A percentile compares a stretch with the other conserved stretches of the same genome.
These are phyloP conservation scores for Carnegiea gigantea DNA, from an alignment of 179 eudicot species.

Conservation along the genomic window DNA sequence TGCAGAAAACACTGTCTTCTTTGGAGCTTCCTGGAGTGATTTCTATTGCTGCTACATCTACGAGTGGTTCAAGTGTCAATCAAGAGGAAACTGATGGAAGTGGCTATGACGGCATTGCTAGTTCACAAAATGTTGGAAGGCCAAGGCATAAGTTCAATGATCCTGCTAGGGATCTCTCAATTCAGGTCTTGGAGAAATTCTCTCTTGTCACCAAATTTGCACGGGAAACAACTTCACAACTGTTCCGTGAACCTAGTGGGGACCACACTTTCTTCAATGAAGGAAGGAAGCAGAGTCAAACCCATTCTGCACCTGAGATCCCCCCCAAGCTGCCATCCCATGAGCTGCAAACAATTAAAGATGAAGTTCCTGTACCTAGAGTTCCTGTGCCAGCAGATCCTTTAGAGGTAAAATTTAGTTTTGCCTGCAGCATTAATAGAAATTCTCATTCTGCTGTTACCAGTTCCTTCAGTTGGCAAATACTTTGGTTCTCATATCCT, in stretches of 20 bases:
- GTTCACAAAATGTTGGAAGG: slow-evolving; percentile 46
- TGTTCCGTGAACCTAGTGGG: slow-evolving; percentile 65
- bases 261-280: slow-evolving; percentile 54
- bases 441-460: too few species aligned
- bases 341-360: slow-evolving; percentile 40
- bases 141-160: slow-evolving; percentile 66
- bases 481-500: background rate
- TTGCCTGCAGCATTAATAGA: background rate
- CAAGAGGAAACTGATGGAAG: slow-evolving; percentile 38
- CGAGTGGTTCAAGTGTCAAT: slow-evolving; percentile 36
- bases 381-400: slow-evolving; percentile 70
- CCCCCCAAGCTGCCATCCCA: slow-evolving; percentile 29
- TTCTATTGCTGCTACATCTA: slow-evolving; percentile 52
- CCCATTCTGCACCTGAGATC: slow-evolving; percentile 40
- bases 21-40: slow-evolving; percentile 87
- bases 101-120: slow-evolving; percentile 37
- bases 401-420: slow-evolving; percentile 56
- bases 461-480: background rate
- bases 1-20: slow-evolving; percentile 87
- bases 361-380: slow-evolving; percentile 49
- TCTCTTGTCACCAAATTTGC: slow-evolving; percentile 97
- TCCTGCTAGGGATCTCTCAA: slow-evolving; percentile 88
- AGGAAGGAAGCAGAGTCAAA: slow-evolving; percentile 46
- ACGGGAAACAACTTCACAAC: slow-evolving; percentile 95
- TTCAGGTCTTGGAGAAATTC: slow-evolving; percentile 91